phyloP scores from a whole-genome alignment of 2,329 filamentous ascomycete genomes.

The Coniochaeta prunicola region DNA sequence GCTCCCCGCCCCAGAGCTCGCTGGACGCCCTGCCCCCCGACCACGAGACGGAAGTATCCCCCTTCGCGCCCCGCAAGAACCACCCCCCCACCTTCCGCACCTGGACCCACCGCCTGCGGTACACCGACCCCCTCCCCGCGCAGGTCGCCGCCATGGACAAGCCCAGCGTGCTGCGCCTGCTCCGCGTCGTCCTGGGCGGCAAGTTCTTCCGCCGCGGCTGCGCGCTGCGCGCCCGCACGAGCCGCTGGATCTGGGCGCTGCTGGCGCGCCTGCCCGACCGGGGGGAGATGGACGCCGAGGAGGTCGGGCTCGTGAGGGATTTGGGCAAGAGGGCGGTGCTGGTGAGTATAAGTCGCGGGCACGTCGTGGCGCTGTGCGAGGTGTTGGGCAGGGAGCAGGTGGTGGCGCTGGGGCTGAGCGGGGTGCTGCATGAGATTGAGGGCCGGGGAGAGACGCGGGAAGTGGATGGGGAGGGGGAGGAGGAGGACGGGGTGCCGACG shows the following conservation, averaged over 20 bases:
- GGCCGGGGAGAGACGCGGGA: constrained; percentile 26
- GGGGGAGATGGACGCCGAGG: constrained; percentile 67
- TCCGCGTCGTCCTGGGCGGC: constrained; percentile 59
- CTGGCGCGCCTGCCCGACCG: constrained; percentile 67
- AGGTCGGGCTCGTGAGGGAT: constrained; percentile 70
- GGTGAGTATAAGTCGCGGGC: constrained; percentile 45
- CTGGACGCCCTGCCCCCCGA: constrained; percentile 45
- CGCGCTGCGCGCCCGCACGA: constrained; percentile 57
- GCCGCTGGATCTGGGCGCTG: constrained; percentile 80
- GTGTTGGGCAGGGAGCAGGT: constrained; percentile 27
- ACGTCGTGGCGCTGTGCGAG: constrained; percentile 39
- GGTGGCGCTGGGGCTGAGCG: constrained; percentile 4
- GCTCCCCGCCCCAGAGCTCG: constrained; percentile 42
- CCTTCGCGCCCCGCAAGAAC: constrained; percentile 43
- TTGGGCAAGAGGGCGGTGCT: constrained; percentile 69
- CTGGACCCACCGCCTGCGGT: constrained; percentile 46
- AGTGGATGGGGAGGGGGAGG: constrained; percentile 21
- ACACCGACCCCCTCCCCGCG: constrained; percentile 48
- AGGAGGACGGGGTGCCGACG: constrained; percentile 16
- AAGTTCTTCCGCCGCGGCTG: constrained; percentile 55
- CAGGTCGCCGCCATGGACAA: constrained; percentile 61
- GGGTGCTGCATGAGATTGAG: constrained; percentile 28
- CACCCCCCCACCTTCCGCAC: constrained; percentile 37
- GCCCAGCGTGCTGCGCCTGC: constrained; percentile 55
- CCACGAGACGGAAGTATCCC: constrained; percentile 47